Base-by-base conservation (phyloP, 257 asterid species). In the Fraxinus americana region DNA sequence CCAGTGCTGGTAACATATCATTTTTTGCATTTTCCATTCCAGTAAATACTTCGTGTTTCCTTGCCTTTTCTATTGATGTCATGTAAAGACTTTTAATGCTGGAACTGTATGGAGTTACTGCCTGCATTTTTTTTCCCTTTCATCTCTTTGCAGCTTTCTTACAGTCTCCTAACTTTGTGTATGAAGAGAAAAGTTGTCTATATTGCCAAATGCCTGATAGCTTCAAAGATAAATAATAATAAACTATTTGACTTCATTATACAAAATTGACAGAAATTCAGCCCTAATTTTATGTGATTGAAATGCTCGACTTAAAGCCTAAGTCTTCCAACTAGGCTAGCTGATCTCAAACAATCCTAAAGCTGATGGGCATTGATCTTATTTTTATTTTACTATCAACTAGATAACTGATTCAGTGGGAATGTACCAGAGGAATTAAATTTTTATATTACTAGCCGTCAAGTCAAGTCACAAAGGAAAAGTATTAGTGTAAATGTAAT, bases 1-100 rank as follows among this genome's bases (percentile, higher is more conserved):
- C 97, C 41, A 92, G 86, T 82, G 99, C 99, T 65, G 98, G 98
- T 93, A 81, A 70, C 76, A 80, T 70, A 21, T 48, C 57, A 74
- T 12, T 67, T n/a, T 30, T 77, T 59, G 30, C 35, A 4, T 48
- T 12, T 43, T 57, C 65, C 29, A 10, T 23, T 67, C 39, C 35
- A 34, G 16, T 45, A 7, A 39, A 52, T 74, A 39, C 48, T 74
- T 54, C 30, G 63, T 34, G 23, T 75, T 41, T 43, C 59, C 70
- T 75, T 67, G 72, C 23, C 71, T 77, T 32, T 77, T 72, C 57
- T 65, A 27, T 68, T 73, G 75, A 48, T 48, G n/a, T 48, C 57
- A 14, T 48, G 1, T 14, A 14, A 48, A 48, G 57, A 48, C 57
- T 48, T 48, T 5, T 48, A 48, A 48, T 48, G 6, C 57, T 48